phyloP scores from a whole-genome alignment of 1,284 basidiomycete genomes.

The Rhodotorula sp. region DNA sequence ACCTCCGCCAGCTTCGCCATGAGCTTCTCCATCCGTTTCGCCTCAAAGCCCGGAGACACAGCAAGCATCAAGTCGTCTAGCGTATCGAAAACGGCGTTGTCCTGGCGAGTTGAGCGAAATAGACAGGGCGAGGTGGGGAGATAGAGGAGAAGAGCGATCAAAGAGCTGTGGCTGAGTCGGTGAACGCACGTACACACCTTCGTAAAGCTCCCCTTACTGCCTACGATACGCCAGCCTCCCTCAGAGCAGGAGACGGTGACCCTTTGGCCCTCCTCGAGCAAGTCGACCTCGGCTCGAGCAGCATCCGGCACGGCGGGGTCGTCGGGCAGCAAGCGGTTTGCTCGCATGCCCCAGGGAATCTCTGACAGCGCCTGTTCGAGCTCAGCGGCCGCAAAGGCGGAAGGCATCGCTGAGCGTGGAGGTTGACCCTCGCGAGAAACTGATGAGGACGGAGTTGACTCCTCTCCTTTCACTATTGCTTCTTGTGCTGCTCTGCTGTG shows the following conservation, averaged over 20 bases:
- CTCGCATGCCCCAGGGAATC: slow-evolving; percentile 24
- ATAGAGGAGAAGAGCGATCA: not conserved
- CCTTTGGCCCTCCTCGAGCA: slow-evolving; percentile 22
- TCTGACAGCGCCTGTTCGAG: slow-evolving; percentile 23
- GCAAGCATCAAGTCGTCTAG: slow-evolving; percentile 36
- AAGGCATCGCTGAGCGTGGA: not conserved
- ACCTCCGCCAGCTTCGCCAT: slow-evolving; percentile 14
- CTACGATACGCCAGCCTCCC: slow-evolving; percentile 15
- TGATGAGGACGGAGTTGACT: not conserved
- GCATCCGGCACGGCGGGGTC: not conserved
- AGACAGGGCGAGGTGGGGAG: not conserved
- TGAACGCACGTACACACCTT: not conserved
- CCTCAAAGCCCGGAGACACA: slow-evolving; percentile 30
- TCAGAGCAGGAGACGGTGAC: slow-evolving; percentile 15
- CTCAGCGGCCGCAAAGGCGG: slow-evolving; percentile 23
- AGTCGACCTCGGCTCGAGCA: slow-evolving; percentile 20
- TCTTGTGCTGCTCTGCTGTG: not conserved
- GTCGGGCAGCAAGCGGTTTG: not conserved
- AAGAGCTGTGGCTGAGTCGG: not conserved
- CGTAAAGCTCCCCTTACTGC: not conserved
- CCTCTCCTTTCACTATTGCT: not conserved
- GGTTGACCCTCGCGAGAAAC: not conserved
- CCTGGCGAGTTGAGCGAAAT: not conserved
- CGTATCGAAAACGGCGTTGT: slow-evolving; percentile 25
- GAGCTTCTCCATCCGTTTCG: slow-evolving; percentile 21